A percentile compares a stretch with the other conserved stretches of the same genome.
Evolutionary conservation across 768 basidiomycete genomes (phyloP).

Genomic region (Panellus pusillus): DNA sequence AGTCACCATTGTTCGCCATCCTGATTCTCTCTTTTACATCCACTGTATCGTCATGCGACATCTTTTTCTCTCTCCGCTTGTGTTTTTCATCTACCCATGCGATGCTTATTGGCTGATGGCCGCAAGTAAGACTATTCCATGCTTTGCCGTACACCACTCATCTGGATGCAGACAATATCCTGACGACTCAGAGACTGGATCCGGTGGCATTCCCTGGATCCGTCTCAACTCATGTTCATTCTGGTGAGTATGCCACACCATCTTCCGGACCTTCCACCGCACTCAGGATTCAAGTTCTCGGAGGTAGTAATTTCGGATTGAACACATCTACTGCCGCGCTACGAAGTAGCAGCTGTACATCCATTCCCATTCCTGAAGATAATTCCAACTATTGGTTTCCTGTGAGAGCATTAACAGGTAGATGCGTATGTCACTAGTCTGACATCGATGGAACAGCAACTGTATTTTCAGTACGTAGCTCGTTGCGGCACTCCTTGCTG

Average conservation of each 20-base stretch:
- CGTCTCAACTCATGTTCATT: conserved; percentile 20
- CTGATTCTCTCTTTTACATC: background rate
- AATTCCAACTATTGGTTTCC: conserved; percentile 23
- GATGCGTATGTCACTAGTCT: background rate
- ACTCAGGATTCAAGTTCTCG: conserved; percentile 8
- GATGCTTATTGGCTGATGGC: conserved; percentile 22
- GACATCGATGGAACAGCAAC: conserved; percentile 3
- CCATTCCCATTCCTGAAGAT: conserved; percentile 21
- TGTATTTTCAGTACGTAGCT: conserved; percentile 21
- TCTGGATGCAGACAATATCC: conserved; percentile 18
- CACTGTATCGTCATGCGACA: background rate
- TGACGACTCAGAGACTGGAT: conserved; percentile 20
- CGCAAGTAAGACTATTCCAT: conserved; percentile 3
- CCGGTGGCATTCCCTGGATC: conserved; percentile 17
- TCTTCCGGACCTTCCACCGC: background rate
- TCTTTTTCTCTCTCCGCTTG: background rate
- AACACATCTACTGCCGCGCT: conserved; percentile 17
- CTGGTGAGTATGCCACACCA: background rate
- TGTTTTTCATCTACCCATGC: background rate
- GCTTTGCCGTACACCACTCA: background rate
- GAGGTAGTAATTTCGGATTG: conserved; percentile 20
- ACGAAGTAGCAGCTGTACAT: conserved; percentile 17
- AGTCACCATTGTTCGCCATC: no score
- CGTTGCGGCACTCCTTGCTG: background rate
- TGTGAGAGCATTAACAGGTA: background rate